Evolutionary conservation across 371 early-diverging fungal genomes (phyloP), one percentile per base, ranked within the genome.

Genomic region (Blakeslea trispora): DNA sequence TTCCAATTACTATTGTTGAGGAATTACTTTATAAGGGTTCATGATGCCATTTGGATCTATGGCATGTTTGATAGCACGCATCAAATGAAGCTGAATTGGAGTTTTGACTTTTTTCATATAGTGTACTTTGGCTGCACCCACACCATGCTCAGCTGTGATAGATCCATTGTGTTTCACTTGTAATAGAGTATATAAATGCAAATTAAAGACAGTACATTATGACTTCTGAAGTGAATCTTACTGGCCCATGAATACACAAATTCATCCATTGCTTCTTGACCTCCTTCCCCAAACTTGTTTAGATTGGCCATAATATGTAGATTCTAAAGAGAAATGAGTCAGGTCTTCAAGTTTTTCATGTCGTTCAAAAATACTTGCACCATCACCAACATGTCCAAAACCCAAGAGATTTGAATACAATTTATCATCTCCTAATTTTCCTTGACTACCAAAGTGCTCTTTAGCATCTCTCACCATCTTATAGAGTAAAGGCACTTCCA

Each of bases 321-420:
- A 70, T 98, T 98, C 83, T 78, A 55, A 91, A 48, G 17, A 50
- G 24, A 23, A 45, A 1, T 35, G 17, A 50, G 22, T 37, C 15
- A 22, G 10, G 13, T 49, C 14, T n/a, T 19, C n/a, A n/a, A n/a
- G n/a, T 28, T 8, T 35, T 4, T 23, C 57, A 70, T n/a, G n/a
- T n/a, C n/a, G n/a, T n/a, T n/a, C n/a, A n/a, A n/a, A n/a, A n/a
- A n/a, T n/a, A n/a, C 74, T 53, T 72, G 59, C 58, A 61, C 83
- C 89, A 72, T 94, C 92, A 5, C 94, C 93, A 35, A 93, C 76
- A 63, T 93, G 93, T n/a, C 97, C 98, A 74, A 89, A 96, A 8
- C 97, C 97, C 56, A 87, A 62, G 0, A 77, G 14, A 35, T 77
- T 77, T 0, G 61, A 57, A 55, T 72, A 74, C 35, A 79, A 65